Percentiles rank a stretch among this genome's conserved stretches.
These are phyloP conservation scores for Eimeria sp. DNA, from an alignment of 169 alveolate species.

Conservation along the genomic window DNA sequence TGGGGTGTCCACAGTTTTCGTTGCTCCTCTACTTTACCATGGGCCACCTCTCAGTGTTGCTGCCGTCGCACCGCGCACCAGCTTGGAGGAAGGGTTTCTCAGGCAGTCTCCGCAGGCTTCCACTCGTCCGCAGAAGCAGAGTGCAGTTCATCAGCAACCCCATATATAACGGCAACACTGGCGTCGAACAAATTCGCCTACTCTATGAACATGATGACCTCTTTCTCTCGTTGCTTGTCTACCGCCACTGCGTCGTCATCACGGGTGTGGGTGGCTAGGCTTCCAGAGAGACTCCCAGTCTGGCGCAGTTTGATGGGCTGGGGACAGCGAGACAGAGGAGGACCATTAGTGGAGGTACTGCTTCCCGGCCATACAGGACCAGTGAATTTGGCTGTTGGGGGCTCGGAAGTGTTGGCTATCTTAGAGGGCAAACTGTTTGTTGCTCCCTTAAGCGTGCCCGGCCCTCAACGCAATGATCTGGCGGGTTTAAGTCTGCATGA, in stretches of 20 bases:
- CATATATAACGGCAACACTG: background rate
- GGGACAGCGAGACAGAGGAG: background rate
- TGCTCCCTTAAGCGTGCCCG: background rate
- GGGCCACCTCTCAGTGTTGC: background rate
- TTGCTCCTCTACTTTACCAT: background rate
- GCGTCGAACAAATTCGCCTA: background rate
- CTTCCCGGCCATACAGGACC: slow-evolving; percentile 10
- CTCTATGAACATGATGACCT: background rate
- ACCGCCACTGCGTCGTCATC: background rate
- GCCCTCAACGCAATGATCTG: background rate
- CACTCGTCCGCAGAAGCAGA: background rate
- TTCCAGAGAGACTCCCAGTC: background rate
- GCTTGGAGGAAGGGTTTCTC: background rate
- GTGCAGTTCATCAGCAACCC: background rate
- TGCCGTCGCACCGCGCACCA: background rate
- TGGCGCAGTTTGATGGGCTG: slow-evolving; percentile 10
- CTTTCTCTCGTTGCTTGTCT: background rate
- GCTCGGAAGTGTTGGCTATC: slow-evolving; percentile 2
- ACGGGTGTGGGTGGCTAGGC: slow-evolving; percentile 38
- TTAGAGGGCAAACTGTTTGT: slow-evolving; percentile 46
- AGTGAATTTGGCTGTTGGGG: slow-evolving; percentile 33
- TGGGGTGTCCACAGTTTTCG: background rate
- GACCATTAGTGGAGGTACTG: slow-evolving; percentile 15
- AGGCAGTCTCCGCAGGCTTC: background rate
- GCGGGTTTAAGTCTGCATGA: background rate